Evolutionary conservation across 2,329 filamentous ascomycete genomes (phyloP), one percentile per base, ranked within the genome.

Genomic region (Lithohypha guttulata): DNA sequence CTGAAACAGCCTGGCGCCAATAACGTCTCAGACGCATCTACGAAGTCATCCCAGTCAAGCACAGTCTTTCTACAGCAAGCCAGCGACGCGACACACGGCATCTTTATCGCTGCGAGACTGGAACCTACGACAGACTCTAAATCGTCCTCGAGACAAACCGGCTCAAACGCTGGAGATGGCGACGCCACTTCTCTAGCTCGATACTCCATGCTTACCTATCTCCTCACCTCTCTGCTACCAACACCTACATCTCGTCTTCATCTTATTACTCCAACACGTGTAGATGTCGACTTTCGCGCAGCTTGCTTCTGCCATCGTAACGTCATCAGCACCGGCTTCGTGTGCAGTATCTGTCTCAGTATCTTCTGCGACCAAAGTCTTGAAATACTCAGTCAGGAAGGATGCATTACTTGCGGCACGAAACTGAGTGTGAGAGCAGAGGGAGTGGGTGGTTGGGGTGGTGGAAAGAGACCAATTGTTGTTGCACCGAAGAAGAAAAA

Each of bases 31-130:
- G 3, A 28, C 6, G 31, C 35, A 9, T 9, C 26, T 3, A 23
- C 44, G 18, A 11, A 19, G 33, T 5, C 25, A 30, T 4, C 18
- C 31, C 30, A 30, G 14, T 31, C 40, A 8, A 20, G 39, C 28
- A 84, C 89, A 0, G 87, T 93, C 8, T 93, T 98, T 59, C 69
- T 98, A 34, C 89, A 98, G 57, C 91, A 98, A 63, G 91, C 91
- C 19, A 77, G 75, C 25, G 79, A 84, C 59, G 76, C 80, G 1
- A 84, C 80, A 2, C 70, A 72, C 23, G 80, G 80, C 1, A 73
- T 82, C 17, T 84, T 82, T 53, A 72, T 82, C 69, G 66, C 74
- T 49, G 59, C 77, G 14, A 38, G 44, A 8, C 44, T 49, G 17
- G 25, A 30, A 26, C 22, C 32, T 23, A 2, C 34, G 4, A 5